Base-by-base conservation (phyloP, 192 early-diverging fungal genomes). In the Coemansia sp. region DNA sequence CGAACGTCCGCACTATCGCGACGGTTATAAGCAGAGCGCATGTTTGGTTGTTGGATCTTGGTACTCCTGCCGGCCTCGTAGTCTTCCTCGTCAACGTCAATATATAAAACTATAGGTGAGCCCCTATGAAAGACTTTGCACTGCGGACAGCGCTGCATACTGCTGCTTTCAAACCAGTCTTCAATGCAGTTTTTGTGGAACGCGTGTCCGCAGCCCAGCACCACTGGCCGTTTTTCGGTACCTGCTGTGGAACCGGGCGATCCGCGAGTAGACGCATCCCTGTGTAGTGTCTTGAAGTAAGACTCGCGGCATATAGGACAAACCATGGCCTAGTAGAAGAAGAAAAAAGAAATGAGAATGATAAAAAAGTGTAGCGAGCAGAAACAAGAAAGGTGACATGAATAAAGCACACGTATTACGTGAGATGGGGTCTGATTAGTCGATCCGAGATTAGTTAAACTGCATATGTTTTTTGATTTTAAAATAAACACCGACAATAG, bases 171-270 rank as follows among this genome's bases (percentile, higher is more conserved):
- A 6, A 60, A 60, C 57, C 57, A 60, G 7, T 33, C 31, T 18
- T 60, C 57, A 24, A 60, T 60, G 31, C 57, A 60, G 31, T 7
- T n/a, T 60, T 60, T 34, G 57, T 60, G 57, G 33, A 36, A 60
- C 29, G 57, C 8, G 31, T 60, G 57, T 18, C 57, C 57, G 16
- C 57, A 60, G 33, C 57, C 57, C 57, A 60, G 31, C 13, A 33
- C 57, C 29, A 24, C 57, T n/a, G 57, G 31, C 27, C 57, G 33
- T 9, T 60, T 33, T 6, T 33, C 31, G 27, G 10, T 29, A 5
- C 31, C 16, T 34, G 31, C 15, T 59, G 31, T 20, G 27, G 15
- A 59, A 7, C 55, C 18, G 4, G 55, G 1, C 4, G 55, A 33
- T 59, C 27, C 55, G 13, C 29, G 29, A 59, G 55, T 33, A 1